A percentile compares a stretch with the other conserved stretches of the same genome.
Evolutionary conservation across 2,329 filamentous ascomycete species (phyloP).

Genomic region (Lasiodiplodia gonubiensis): DNA sequence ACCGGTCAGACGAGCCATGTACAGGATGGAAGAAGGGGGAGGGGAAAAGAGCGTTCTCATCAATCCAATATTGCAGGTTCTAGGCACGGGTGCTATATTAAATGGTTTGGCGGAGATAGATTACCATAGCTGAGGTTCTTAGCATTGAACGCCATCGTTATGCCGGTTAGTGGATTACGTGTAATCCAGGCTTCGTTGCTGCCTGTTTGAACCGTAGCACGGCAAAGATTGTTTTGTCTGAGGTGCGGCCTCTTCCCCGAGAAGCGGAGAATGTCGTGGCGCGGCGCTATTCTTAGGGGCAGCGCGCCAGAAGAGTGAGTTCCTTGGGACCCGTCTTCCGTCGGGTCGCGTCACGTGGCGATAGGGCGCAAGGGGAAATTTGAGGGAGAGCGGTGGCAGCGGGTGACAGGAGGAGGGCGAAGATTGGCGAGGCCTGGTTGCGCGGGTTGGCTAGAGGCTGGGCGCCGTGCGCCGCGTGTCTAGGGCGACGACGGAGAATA

Average conservation of each 20-base stretch:
- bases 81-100: not conserved
- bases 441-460: slow-evolving; percentile 20
- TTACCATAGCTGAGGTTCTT: slow-evolving; percentile 72
- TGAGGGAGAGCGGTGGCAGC: slow-evolving; percentile 15
- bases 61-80: no score
- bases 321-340: slow-evolving; percentile 1
- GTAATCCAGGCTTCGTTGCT: not conserved
- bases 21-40: not conserved
- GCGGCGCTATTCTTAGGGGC: slow-evolving; percentile 10
- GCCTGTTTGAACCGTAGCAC: not conserved
- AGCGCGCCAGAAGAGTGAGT: slow-evolving; percentile 7
- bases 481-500: slow-evolving; percentile 10
- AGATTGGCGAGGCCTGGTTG: slow-evolving; percentile 19
- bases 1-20: not conserved
- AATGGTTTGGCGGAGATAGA: not conserved
- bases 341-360: slow-evolving; percentile 9
- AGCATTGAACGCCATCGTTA: slow-evolving; percentile 63
- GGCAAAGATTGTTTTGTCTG: not conserved
- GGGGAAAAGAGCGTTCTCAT: not conserved
- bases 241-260: not conserved
- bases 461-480: slow-evolving; percentile 14
- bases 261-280: not conserved
- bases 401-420: slow-evolving; percentile 7
- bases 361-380: slow-evolving; percentile 22
- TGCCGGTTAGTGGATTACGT: slow-evolving; percentile 8